Evolutionary conservation across 2,329 filamentous ascomycete species (phyloP).

Genomic region (Aotearoamyces nothofagi): DNA sequence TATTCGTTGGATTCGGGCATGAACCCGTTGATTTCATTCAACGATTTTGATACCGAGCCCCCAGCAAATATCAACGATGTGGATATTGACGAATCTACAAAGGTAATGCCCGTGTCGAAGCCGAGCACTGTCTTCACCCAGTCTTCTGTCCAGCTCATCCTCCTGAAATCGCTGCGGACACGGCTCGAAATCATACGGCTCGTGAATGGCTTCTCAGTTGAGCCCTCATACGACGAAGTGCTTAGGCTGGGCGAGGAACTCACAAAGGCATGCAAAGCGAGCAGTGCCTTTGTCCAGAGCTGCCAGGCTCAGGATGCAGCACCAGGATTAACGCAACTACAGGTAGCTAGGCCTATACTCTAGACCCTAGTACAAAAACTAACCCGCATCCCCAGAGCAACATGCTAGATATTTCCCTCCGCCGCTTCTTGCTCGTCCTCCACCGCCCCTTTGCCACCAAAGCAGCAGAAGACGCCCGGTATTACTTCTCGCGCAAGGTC

Average conservation of each 20-base stretch:
- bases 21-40: slow-evolving; percentile 27
- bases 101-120: slow-evolving; percentile 10
- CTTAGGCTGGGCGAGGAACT: slow-evolving; percentile 28
- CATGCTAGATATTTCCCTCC: slow-evolving; percentile 33
- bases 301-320: background rate
- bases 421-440: slow-evolving; percentile 37
- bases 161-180: slow-evolving; percentile 26
- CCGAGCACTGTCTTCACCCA: slow-evolving; percentile 24
- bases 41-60: slow-evolving; percentile 33
- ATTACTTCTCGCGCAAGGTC: slow-evolving; percentile 32
- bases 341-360: no score
- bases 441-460: slow-evolving; percentile 32
- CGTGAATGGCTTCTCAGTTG: slow-evolving; percentile 28
- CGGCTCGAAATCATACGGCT: slow-evolving; percentile 28
- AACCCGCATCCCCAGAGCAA: slow-evolving; percentile 26
- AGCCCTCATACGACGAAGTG: no score
- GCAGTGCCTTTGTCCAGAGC: slow-evolving; percentile 6
- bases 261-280: slow-evolving; percentile 18
- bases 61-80: slow-evolving; percentile 37
- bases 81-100: slow-evolving; percentile 25
- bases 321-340: background rate
- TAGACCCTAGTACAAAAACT: no score
- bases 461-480: slow-evolving; percentile 28
- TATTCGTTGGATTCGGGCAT: slow-evolving; percentile 34
- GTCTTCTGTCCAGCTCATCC: slow-evolving; percentile 32